phyloP scores from a whole-genome alignment of 2,329 filamentous ascomycete genomes.

The Albifimbria verrucaria region DNA sequence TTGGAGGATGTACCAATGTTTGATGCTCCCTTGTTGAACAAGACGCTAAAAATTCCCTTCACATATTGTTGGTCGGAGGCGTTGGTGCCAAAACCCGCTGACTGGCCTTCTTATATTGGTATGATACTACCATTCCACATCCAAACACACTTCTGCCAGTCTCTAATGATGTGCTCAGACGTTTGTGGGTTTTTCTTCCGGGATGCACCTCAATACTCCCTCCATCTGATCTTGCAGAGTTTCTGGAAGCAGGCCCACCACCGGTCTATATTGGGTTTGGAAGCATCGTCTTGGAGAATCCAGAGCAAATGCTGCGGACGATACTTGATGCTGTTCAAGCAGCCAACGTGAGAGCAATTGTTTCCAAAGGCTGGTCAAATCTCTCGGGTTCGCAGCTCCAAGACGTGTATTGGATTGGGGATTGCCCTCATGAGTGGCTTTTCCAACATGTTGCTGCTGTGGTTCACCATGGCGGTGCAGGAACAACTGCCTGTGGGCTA shows the following conservation, averaged over 20 bases:
- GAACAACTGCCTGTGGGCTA: constrained; percentile 68
- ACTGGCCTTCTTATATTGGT: constrained; percentile 60
- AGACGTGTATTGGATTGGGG: constrained; percentile 65
- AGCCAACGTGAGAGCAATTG: constrained; percentile 62
- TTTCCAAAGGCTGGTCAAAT: constrained; percentile 71
- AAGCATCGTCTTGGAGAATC: constrained; percentile 68
- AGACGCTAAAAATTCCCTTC: constrained; percentile 65
- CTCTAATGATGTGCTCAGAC: constrained; percentile 13
- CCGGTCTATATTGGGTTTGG: constrained; percentile 73
- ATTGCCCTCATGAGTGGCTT: constrained; percentile 72
- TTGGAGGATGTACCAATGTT: constrained; percentile 32
- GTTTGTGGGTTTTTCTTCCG: constrained; percentile 20
- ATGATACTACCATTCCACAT: constrained; percentile 32
- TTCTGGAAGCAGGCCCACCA: constrained; percentile 52
- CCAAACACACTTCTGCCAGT: constrained; percentile 59
- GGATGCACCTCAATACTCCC: constrained; percentile 17
- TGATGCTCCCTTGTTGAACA: constrained; percentile 69
- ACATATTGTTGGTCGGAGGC: constrained; percentile 77
- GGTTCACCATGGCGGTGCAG: constrained; percentile 70
- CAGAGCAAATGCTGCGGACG: constrained; percentile 60
- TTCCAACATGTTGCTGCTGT: constrained; percentile 63
- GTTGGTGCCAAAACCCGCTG: constrained; percentile 61
- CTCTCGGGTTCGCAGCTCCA: constrained; percentile 57
- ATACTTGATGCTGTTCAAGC: constrained; percentile 63
- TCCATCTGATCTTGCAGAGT: constrained; percentile 47